Evolutionary conservation across 1,139 yeast genomes (phyloP), one percentile per base, ranked within the genome.

Genomic region (Taphrina deformans): DNA sequence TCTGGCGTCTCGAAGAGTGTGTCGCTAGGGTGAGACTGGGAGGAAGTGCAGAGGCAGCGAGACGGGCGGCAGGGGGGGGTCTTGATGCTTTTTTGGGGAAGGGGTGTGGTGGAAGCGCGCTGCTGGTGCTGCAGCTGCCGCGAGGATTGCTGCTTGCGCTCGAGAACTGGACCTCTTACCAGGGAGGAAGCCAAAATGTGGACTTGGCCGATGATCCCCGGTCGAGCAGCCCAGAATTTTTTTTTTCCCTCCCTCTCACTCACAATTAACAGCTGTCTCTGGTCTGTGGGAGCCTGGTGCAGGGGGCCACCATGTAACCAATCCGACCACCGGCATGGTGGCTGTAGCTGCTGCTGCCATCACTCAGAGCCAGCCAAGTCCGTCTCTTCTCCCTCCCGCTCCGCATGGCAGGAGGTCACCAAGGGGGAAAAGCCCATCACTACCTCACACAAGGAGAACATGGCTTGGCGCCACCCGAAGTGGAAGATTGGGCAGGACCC

Each of bases 31-130:
- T n/a, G 45, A n/a, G 23, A 40, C 7, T 7, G 16, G 12, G 23
- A 40, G 23, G 45, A 5, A 18, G 2, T 6, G n/a, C 10, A 9
- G 45, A n/a, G n/a, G 45, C 10, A 18, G 45, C 23, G 9, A 40
- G 45, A 40, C 45, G 45, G 45, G 45, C 18, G 45, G 45, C 12
- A 40, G 45, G 45, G 45, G 45, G 45, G n/a, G 45, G 18, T 18
- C 45, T 40, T 40, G 45, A 18, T n/a, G 18, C 21, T n/a, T 40
- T n/a, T 40, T 40, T 40, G 45, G 45, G 45, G 45, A 10, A 18
- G 23, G 45, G 45, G 45, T n/a, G 45, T 40, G 45, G 16, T 10
- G 45, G 45, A 18, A 14, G 45, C 7, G 45, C 23, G 45, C 45
- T 10, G 16, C 16, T n/a, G 16, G 18, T 10, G 45, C 45, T 40